phyloP scores from a whole-genome alignment of 192 early-diverging fungal species.

The Anaeromyces robustus region DNA sequence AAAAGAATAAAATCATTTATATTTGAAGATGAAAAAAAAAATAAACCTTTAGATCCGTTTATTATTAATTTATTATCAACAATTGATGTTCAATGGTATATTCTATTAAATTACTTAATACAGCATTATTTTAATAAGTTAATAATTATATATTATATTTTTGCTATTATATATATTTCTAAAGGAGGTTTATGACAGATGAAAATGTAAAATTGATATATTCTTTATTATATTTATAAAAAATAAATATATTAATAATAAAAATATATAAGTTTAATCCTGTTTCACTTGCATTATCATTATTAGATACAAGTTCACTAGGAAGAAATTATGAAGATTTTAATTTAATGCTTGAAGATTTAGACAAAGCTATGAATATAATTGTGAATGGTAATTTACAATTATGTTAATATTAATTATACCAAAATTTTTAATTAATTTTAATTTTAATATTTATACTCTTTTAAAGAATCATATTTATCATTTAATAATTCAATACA shows the following conservation, averaged over 20 bases:
- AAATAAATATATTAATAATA: not conserved
- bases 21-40: not conserved
- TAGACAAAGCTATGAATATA: conserved; percentile 36
- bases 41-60: not conserved
- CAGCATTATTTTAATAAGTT: too few species aligned
- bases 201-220: conserved; percentile 14
- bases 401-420: not conserved
- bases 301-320: conserved; percentile 30
- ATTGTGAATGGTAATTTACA: conserved; percentile 48
- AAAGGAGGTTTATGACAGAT: conserved; percentile 32
- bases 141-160: too few species aligned
- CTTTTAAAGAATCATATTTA: conserved; percentile 37
- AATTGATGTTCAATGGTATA: not conserved
- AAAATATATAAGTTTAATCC: conserved; percentile 29
- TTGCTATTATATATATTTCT: too few species aligned
- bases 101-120: too few species aligned
- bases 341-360: conserved; percentile 15
- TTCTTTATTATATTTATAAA: not conserved
- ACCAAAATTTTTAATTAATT: not conserved
- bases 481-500: conserved; percentile 40
- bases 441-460: too few species aligned
- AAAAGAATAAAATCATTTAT: not conserved
- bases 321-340: conserved; percentile 28
- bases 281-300: conserved; percentile 27
- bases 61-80: not conserved